These are phyloP conservation scores for Rhododendron simsii DNA, from an alignment of 148 eudicot species.

Conservation along the genomic window DNA sequence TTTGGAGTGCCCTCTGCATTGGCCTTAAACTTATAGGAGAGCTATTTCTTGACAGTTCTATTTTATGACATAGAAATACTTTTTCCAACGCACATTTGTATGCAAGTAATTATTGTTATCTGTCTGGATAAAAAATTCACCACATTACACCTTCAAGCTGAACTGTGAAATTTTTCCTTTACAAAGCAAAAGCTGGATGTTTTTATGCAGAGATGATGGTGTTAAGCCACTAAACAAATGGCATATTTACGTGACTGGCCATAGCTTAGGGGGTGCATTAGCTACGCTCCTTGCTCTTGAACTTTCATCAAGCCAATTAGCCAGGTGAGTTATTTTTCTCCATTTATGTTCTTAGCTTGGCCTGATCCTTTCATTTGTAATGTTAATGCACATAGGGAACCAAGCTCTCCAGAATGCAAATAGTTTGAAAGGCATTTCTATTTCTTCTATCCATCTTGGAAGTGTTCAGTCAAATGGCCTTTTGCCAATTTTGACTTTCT, in stretches of 20 bases:
- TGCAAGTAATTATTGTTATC: background rate
- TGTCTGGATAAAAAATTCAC: background rate
- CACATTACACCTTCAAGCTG: background rate
- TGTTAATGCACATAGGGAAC: background rate
- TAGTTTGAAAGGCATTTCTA: background rate
- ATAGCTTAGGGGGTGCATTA: conserved; percentile 96
- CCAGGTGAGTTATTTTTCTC: conserved; percentile 60
- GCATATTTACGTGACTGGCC: conserved; percentile 92
- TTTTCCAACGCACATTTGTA: background rate
- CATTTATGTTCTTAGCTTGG: background rate
- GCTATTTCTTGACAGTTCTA: background rate
- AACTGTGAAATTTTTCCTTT: background rate
- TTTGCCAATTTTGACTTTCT: background rate
- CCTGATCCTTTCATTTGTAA: background rate
- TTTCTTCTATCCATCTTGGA: background rate
- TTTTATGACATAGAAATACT: background rate
- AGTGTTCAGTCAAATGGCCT: background rate
- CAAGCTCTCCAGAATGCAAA: background rate
- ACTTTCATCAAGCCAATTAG: conserved; percentile 83
- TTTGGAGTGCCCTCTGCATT: background rate
- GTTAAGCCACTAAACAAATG: conserved; percentile 49
- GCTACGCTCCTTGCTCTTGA: conserved; percentile 97
- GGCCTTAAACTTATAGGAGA: background rate
- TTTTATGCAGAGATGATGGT: conserved; percentile 49
- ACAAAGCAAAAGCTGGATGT: background rate